Percentiles rank a stretch among this genome's conserved stretches.
These are phyloP conservation scores for Hymenoscyphus albidus DNA, from an alignment of 2,329 filamentous ascomycete species.

Conservation along the genomic window DNA sequence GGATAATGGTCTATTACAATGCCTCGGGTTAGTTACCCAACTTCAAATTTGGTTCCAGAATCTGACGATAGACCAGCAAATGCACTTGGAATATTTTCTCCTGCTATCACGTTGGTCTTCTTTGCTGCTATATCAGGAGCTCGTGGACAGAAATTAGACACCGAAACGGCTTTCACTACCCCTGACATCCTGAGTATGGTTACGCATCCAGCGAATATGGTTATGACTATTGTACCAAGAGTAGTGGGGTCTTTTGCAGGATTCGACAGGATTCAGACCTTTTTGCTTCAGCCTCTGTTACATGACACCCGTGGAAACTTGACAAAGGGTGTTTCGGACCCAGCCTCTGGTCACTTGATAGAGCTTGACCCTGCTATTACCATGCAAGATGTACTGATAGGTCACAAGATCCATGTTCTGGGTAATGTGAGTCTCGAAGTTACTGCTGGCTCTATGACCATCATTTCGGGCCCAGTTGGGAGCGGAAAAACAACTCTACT, in stretches of 20 bases:
- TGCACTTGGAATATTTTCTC: constrained; percentile 25
- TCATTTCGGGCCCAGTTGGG: constrained; percentile 31
- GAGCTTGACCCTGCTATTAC: constrained; percentile 8
- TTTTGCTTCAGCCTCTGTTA: not conserved
- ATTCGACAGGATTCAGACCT: constrained; percentile 32
- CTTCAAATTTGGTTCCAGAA: no score
- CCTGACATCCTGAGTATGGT: constrained; percentile 23
- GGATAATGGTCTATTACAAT: constrained; percentile 42
- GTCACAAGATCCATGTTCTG: constrained; percentile 10
- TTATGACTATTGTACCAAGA: constrained; percentile 24
- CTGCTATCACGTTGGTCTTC: constrained; percentile 23
- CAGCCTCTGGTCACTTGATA: constrained; percentile 1
- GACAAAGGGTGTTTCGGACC: constrained; percentile 1
- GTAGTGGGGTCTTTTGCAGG: constrained; percentile 17
- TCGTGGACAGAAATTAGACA: constrained; percentile 16
- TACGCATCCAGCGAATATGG: constrained; percentile 20
- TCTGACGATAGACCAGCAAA: constrained; percentile 20
- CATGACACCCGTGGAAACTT: not conserved
- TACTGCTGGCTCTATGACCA: constrained; percentile 10
- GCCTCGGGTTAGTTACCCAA: constrained; percentile 35
- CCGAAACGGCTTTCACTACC: constrained; percentile 24
- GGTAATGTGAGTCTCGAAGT: constrained; percentile 19
- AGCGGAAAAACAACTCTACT: constrained; percentile 34
- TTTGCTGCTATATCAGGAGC: constrained; percentile 18
- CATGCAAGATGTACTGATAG: constrained; percentile 12